Percentiles rank a stretch among this genome's conserved stretches.
phyloP scores from a whole-genome alignment of 805 yeast species.

The Candida parachauliodes region DNA sequence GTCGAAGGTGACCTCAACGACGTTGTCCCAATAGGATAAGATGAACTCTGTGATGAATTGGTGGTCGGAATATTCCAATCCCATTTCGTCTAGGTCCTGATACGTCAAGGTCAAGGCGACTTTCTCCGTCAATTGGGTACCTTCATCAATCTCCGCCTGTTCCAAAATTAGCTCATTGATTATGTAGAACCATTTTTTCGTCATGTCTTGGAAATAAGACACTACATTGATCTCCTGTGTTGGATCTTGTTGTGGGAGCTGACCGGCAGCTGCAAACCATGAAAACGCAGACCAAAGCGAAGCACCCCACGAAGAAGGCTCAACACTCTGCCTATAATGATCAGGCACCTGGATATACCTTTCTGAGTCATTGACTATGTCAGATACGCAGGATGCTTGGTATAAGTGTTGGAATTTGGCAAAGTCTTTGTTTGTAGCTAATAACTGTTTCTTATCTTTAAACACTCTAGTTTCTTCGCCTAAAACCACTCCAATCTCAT shows the following conservation, averaged over 20 bases:
- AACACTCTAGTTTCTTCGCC: conserved; percentile 15
- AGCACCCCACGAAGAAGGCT: conserved; percentile 53
- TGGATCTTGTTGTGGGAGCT: conserved; percentile 15
- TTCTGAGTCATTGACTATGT: no score
- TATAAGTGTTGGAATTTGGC: conserved; percentile 31
- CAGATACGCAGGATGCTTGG: no score
- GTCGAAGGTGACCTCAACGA: conserved; percentile 6
- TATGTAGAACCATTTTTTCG: conserved; percentile 34
- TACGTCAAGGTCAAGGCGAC: conserved; percentile 31
- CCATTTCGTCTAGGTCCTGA: conserved; percentile 41
- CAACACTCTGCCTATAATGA: conserved; percentile 45
- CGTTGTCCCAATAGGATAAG: conserved; percentile 27
- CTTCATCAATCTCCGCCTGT: conserved; percentile 6
- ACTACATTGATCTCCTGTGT: conserved; percentile 18
- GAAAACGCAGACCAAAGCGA: conserved; percentile 65
- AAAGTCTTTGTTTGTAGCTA: conserved; percentile 37
- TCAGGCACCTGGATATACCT: conserved; percentile 17
- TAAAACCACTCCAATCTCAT: conserved; percentile 41
- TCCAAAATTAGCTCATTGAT: conserved; percentile 31
- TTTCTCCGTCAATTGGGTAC: conserved; percentile 9
- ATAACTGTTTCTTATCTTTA: conserved; percentile 12
- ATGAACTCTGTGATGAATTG: conserved; percentile 35
- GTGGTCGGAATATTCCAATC: conserved; percentile 36
- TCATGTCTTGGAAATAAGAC: conserved; percentile 38
- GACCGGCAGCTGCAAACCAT: conserved; percentile 91